Percentiles rank a stretch among this genome's conserved stretches.
Conservation (phyloP, 306 rosid genomes). For the Hippophae tibetana region DNA sequence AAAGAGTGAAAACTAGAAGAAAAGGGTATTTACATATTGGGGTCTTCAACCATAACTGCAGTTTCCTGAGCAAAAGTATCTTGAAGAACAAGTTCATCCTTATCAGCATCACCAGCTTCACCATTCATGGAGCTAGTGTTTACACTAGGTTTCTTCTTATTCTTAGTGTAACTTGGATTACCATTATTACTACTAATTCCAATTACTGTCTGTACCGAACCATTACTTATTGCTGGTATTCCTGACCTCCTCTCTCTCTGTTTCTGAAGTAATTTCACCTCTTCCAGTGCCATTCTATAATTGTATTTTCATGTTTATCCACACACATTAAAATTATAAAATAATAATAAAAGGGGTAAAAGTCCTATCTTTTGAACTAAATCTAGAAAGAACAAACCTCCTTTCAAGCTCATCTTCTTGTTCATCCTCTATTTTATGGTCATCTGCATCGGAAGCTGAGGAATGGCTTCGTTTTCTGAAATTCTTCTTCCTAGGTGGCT, state of each 20-base stretch:
- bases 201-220: neutral
- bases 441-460: neutral
- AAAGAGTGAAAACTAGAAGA: neutral
- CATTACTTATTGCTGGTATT: conserved; percentile 45
- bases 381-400: conserved; percentile 27
- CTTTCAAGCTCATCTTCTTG: conserved; percentile 59
- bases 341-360: neutral
- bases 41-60: conserved; percentile 84
- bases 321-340: no score
- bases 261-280: conserved; percentile 81
- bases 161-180: conserved; percentile 16
- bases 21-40: conserved; percentile 52
- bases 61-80: conserved; percentile 94
- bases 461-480: conserved; percentile 51
- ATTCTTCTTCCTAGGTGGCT: conserved; percentile 44
- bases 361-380: neutral
- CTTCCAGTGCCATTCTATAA: conserved; percentile 73
- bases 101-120: conserved; percentile 31
- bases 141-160: conserved; percentile 3
- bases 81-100: conserved; percentile 80
- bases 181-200: conserved; percentile 6
- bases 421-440: conserved; percentile 22
- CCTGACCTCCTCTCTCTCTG: conserved; percentile 89
- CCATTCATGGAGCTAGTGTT: conserved; percentile 18
- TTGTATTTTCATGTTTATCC: no score